Conservation (phyloP, 2,329 filamentous ascomycete genomes). For the Trichoderma sp. region DNA sequence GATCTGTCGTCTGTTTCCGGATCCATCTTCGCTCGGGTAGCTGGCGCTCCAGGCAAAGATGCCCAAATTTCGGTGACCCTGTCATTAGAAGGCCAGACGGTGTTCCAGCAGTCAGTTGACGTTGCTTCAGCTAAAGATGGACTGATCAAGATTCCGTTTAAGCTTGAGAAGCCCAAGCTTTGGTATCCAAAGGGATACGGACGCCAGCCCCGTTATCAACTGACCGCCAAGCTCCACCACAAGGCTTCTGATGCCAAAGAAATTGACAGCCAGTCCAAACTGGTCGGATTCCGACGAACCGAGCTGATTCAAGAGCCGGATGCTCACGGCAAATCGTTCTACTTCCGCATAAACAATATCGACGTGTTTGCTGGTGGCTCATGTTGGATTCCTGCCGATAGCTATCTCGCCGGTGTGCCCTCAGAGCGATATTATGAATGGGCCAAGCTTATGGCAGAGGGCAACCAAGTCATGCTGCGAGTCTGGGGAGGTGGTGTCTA, state of each 20-base stretch:
- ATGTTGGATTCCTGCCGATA: slow-evolving; percentile 79
- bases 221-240: slow-evolving; percentile 1
- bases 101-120: slow-evolving; percentile 23
- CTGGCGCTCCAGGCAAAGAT: slow-evolving; percentile 33
- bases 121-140: neutral
- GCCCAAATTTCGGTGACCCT: slow-evolving; percentile 32
- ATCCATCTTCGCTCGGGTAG: slow-evolving; percentile 40
- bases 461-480: slow-evolving; percentile 39
- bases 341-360: slow-evolving; percentile 71
- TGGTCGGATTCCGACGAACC: slow-evolving; percentile 64
- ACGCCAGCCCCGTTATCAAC: slow-evolving; percentile 11
- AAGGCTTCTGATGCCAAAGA: neutral
- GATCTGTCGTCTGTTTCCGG: slow-evolving; percentile 43
- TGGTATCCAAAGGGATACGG: slow-evolving; percentile 28
- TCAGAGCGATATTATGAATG: slow-evolving; percentile 53
- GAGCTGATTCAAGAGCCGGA: slow-evolving; percentile 57
- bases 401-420: slow-evolving; percentile 68
- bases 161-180: slow-evolving; percentile 35
- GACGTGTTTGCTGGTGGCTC: slow-evolving; percentile 75
- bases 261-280: slow-evolving; percentile 42
- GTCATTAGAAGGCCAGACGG: slow-evolving; percentile 23
- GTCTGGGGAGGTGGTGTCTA: slow-evolving; percentile 45
- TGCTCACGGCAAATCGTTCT: slow-evolving; percentile 69
- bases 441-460: slow-evolving; percentile 62
- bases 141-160: slow-evolving; percentile 36